Conservation (phyloP, 2,329 filamentous ascomycete genomes). For the Beauveria caledonica region DNA sequence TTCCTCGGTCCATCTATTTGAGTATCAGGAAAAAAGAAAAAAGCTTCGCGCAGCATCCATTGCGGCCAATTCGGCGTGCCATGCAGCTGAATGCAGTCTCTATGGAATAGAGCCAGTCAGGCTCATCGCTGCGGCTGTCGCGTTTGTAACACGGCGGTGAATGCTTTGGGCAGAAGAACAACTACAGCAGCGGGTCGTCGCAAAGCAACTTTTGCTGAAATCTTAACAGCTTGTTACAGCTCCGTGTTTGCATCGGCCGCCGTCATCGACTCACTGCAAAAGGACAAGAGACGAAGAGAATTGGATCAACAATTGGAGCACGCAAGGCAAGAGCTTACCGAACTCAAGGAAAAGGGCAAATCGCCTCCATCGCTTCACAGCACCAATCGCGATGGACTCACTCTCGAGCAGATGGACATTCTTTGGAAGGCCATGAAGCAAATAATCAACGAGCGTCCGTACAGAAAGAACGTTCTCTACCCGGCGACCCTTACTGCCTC, state of each 20-base stretch:
- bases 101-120: conserved; percentile 61
- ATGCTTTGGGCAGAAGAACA: conserved; percentile 40
- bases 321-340: conserved; percentile 39
- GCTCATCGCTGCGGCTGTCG: conserved; percentile 56
- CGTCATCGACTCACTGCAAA: conserved; percentile 51
- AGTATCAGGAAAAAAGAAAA: neutral
- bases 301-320: conserved; percentile 55
- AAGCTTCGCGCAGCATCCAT: neutral
- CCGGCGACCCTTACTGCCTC: conserved; percentile 22
- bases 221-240: conserved; percentile 61
- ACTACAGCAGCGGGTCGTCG: conserved; percentile 42
- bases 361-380: conserved; percentile 10
- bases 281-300: conserved; percentile 48
- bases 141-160: conserved; percentile 46
- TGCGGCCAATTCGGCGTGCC: neutral
- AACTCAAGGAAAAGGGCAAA: conserved; percentile 26
- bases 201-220: conserved; percentile 41
- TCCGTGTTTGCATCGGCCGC: conserved; percentile 58
- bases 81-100: conserved; percentile 52
- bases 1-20: neutral
- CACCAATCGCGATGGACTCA: conserved; percentile 15
- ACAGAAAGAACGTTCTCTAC: conserved; percentile 27
- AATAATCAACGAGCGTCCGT: conserved; percentile 24
- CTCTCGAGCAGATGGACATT: conserved; percentile 22
- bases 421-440: conserved; percentile 25